A percentile compares a stretch with the other conserved stretches of the same genome.
These are phyloP conservation scores for Candida glucosophila DNA, from an alignment of 1,139 yeast species.

Conservation along the genomic window DNA sequence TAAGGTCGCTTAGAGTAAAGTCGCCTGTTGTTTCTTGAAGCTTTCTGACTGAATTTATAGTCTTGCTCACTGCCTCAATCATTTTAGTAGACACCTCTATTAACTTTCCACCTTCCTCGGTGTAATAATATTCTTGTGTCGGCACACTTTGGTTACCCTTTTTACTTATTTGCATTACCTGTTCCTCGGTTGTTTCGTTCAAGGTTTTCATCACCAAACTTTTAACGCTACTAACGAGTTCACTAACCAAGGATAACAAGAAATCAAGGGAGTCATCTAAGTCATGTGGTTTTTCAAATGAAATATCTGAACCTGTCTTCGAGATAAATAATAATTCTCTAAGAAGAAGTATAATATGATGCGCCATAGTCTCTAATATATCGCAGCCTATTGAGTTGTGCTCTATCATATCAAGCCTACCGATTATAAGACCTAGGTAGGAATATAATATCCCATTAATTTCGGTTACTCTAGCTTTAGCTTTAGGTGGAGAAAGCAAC, in stretches of 20 bases:
- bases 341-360: constrained; percentile 56
- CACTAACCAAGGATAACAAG: constrained; percentile 52
- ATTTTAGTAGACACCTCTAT: constrained; percentile 55
- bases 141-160: constrained; percentile 3
- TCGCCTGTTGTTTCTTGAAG: constrained; percentile 55
- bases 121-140: constrained; percentile 38
- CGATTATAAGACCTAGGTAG: constrained; percentile 64
- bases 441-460: constrained; percentile 61
- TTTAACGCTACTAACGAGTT: constrained; percentile 57
- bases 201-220: constrained; percentile 48
- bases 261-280: constrained; percentile 52
- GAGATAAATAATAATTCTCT: constrained; percentile 59
- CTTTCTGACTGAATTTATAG: constrained; percentile 36
- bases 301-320: constrained; percentile 42
- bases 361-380: constrained; percentile 53
- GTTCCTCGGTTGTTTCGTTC: constrained; percentile 28
- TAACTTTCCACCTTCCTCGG: constrained; percentile 60
- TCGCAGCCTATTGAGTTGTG: constrained; percentile 66
- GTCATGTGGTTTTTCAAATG: constrained; percentile 32
- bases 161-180: constrained; percentile 7
- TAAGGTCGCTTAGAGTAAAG: constrained; percentile 54
- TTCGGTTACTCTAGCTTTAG: constrained; percentile 65
- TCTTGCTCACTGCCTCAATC: constrained; percentile 47
- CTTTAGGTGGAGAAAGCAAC: constrained; percentile 53
- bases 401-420: constrained; percentile 67